Evolutionary conservation across 768 basidiomycete genomes (phyloP).

Genomic region (Crucibulum laeve): DNA sequence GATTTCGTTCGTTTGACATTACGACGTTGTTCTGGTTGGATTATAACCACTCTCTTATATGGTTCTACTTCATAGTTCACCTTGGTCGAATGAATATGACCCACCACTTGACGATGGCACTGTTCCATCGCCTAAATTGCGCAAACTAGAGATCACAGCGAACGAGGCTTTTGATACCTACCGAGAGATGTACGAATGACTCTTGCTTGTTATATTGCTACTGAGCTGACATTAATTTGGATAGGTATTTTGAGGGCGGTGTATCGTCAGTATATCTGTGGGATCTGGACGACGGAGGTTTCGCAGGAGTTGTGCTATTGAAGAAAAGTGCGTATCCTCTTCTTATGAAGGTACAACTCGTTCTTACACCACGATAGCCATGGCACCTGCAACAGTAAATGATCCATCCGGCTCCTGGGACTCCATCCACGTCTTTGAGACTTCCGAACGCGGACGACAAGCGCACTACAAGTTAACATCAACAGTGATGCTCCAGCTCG

Average conservation of each 20-base stretch:
- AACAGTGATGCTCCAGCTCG: constrained; percentile 92
- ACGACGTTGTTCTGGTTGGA: background rate
- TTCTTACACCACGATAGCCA: constrained; percentile 35
- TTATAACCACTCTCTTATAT: constrained; percentile 1
- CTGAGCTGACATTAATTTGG: background rate
- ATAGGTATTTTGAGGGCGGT: constrained; percentile 96
- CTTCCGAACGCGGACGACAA: constrained; percentile 84
- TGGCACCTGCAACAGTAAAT: constrained; percentile 48
- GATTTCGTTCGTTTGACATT: no score
- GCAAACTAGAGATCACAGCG: constrained; percentile 88
- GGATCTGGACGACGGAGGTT: constrained; percentile 95
- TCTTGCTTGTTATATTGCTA: constrained; percentile 14
- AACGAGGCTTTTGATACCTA: constrained; percentile 98
- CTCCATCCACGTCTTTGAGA: constrained; percentile 97
- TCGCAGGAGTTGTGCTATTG: constrained; percentile 93
- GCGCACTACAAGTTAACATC: constrained; percentile 98
- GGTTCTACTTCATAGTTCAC: constrained; percentile 59
- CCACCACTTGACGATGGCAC: constrained; percentile 89
- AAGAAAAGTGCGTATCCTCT: constrained; percentile 71
- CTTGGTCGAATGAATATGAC: constrained; percentile 97
- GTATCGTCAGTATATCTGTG: constrained; percentile 96
- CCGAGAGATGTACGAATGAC: constrained; percentile 74
- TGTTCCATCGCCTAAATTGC: constrained; percentile 74
- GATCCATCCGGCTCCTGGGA: constrained; percentile 93
- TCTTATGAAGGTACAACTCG: background rate